Evolutionary conservation across 2,329 filamentous ascomycete genomes (phyloP).

Genomic region (Calonectria pteridis): DNA sequence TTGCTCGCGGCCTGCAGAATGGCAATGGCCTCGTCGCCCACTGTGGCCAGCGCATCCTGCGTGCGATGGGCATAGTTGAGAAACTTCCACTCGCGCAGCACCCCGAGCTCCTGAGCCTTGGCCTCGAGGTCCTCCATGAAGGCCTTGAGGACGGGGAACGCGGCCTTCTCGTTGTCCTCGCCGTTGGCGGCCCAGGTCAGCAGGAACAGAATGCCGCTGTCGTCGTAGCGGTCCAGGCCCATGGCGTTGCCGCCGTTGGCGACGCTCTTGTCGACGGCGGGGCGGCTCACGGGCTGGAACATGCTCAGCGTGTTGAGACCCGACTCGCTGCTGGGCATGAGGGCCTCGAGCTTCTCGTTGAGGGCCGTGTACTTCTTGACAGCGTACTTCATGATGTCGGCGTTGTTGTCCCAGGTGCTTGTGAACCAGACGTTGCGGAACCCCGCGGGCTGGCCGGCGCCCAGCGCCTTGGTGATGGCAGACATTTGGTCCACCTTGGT

Average conservation of each 20-base stretch:
- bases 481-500: slow-evolving; percentile 46
- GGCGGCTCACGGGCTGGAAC: slow-evolving; percentile 51
- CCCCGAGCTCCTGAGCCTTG: slow-evolving; percentile 40
- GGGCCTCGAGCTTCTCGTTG: slow-evolving; percentile 40
- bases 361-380: slow-evolving; percentile 47
- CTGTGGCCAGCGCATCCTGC: slow-evolving; percentile 53
- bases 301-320: slow-evolving; percentile 48
- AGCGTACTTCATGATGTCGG: slow-evolving; percentile 49
- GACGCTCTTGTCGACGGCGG: slow-evolving; percentile 42
- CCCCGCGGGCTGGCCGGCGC: slow-evolving; percentile 44
- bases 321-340: slow-evolving; percentile 39
- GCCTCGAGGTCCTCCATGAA: slow-evolving; percentile 49
- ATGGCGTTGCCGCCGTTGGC: slow-evolving; percentile 50
- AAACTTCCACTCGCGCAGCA: slow-evolving; percentile 51
- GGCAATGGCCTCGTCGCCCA: slow-evolving; percentile 53
- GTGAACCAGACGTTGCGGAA: slow-evolving; percentile 54
- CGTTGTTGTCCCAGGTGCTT: slow-evolving; percentile 51
- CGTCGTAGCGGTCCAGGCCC: slow-evolving; percentile 47
- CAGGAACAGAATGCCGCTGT: slow-evolving; percentile 49
- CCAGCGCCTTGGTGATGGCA: slow-evolving; percentile 47
- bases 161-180: slow-evolving; percentile 49
- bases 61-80: slow-evolving; percentile 58
- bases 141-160: slow-evolving; percentile 51
- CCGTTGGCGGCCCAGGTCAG: slow-evolving; percentile 47
- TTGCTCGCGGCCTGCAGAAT: slow-evolving; percentile 47